Evolutionary conservation across 306 rosid genomes (phyloP).

Genomic region (Cucurbita argyrosperma): DNA sequence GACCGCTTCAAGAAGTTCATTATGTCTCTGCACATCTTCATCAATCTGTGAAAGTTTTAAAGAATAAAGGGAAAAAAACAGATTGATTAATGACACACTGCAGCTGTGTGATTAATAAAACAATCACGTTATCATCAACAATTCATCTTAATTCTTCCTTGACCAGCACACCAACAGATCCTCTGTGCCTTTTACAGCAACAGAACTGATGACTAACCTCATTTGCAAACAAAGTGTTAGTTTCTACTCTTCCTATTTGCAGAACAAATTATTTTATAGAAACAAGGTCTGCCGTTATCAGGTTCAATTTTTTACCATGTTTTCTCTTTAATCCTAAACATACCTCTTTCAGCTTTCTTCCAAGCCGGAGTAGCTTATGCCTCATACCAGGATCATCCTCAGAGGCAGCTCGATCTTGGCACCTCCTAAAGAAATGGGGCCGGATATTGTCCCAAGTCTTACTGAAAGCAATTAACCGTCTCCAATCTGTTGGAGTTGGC

Average conservation of each 20-base stretch:
- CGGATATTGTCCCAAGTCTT: constrained; percentile 57
- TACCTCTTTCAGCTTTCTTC: constrained; percentile 84
- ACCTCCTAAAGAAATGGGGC: constrained; percentile 55
- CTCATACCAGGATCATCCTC: constrained; percentile 52
- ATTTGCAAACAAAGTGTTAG: background rate
- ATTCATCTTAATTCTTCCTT: background rate
- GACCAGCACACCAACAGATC: background rate
- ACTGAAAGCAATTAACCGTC: constrained; percentile 73
- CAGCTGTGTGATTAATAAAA: background rate
- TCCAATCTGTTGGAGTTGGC: constrained; percentile 76
- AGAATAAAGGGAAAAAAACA: background rate
- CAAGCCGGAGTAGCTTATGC: constrained; percentile 61
- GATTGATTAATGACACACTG: background rate
- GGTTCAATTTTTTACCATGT: background rate
- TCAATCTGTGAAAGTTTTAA: constrained; percentile 41
- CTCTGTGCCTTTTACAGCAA: background rate
- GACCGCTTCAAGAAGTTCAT: constrained; percentile 49
- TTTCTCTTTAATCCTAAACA: background rate
- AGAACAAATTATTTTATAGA: background rate
- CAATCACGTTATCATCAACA: background rate
- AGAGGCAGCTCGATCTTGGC: constrained; percentile 36
- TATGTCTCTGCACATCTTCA: constrained; percentile 80
- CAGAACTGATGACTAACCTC: background rate
- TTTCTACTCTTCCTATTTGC: background rate
- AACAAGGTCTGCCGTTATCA: background rate